Evolutionary conservation across 1,284 basidiomycete species (phyloP), one percentile per base, ranked within the genome.

Genomic region (Anthracocystis walkeri): DNA sequence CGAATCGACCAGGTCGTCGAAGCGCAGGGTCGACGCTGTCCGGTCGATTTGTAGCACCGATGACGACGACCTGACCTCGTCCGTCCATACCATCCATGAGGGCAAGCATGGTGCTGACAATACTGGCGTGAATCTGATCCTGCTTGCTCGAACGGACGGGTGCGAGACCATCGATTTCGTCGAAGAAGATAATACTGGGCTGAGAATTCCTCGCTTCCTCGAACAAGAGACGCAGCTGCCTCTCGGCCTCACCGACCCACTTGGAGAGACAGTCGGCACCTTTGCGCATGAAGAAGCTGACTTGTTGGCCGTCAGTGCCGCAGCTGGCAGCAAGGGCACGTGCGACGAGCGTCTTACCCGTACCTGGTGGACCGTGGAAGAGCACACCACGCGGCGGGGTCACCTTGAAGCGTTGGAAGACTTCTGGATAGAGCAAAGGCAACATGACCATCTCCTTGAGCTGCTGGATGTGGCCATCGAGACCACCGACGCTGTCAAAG

Each of bases 11-110:
- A 0, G 97, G 97, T 38, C 97, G 89, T 44, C 97, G 89, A 49
- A 99, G 87, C 0, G 97, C 97, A 35, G 97, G 95, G 85, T 99
- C 97, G 62, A 99, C 92, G 12, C 95, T 93, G 86, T 99, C 97
- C 0, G 96, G 96, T 65, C 97, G 87, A 85, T 99, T 99, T 10
- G 97, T 99, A 1, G 97, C 97, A 31, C 97, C 96, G 77, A 98
- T 97, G 48, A 99, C 93, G n/a, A 98, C 90, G 25, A 99, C 95
- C 86, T 97, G 95, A 2, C 91, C 77, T 55, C 97, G 90, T 1
- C 96, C 96, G 77, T 99, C 97, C 97, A 99, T 99, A 51, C 97
- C 97, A 85, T 99, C 97, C 96, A 99, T 99, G 52, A 99, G 88
- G 0, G 97, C 96, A 1, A 99, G 89, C 14, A 99, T 88, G 0